A percentile compares a stretch with the other conserved stretches of the same genome.
Conservation (phyloP, 192 early-diverging fungal species). For the Linnemannia elongata region DNA sequence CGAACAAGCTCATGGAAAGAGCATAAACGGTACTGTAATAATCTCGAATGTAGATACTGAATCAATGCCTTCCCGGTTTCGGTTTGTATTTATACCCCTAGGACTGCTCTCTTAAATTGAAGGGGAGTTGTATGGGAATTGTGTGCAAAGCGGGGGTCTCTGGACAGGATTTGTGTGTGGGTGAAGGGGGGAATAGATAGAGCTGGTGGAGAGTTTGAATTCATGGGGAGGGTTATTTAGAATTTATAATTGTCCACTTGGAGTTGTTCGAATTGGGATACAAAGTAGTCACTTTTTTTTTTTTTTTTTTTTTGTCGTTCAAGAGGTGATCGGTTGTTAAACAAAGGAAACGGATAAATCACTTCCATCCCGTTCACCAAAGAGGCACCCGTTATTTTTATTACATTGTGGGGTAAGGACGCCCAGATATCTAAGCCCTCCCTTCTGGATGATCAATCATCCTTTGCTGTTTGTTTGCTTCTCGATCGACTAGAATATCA, state of each 20-base stretch:
- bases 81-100: neutral
- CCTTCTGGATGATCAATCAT: neutral
- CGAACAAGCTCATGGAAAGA: conserved; percentile 18
- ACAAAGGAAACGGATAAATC: too few species aligned
- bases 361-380: neutral
- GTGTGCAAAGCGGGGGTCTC: neutral
- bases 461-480: neutral
- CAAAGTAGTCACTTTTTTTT: neutral
- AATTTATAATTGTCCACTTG: neutral
- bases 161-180: neutral
- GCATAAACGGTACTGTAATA: conserved; percentile 36
- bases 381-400: neutral
- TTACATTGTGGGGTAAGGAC: neutral
- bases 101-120: neutral
- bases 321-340: too few species aligned
- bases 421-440: neutral
- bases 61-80: neutral
- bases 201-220: neutral
- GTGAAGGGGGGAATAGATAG: neutral
- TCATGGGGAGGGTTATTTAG: neutral
- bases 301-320: too few species aligned
- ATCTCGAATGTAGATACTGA: conserved; percentile 50
- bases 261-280: neutral
- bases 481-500: neutral
- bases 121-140: neutral